Percentiles rank a stretch among this genome's conserved stretches.
Conservation (phyloP, 2,329 filamentous ascomycete species). For the Fusarium illudens region DNA sequence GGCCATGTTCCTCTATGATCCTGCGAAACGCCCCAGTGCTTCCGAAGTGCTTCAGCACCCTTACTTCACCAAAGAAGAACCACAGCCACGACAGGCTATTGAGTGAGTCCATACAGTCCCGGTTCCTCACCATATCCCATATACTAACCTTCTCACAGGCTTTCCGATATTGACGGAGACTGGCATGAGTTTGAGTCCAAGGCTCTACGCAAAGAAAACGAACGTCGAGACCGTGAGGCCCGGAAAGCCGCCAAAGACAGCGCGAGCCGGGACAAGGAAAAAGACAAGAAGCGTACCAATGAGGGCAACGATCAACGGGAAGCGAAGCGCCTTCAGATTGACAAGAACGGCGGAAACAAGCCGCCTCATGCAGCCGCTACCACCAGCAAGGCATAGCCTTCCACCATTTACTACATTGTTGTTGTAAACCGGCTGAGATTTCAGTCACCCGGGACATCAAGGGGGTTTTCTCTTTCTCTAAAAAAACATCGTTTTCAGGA, state of each 20-base stretch:
- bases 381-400: slow-evolving; percentile 17
- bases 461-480: neutral
- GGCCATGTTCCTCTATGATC: slow-evolving; percentile 91
- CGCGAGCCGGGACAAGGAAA: slow-evolving; percentile 42
- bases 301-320: slow-evolving; percentile 46
- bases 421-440: neutral
- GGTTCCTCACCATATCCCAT: neutral
- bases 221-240: slow-evolving; percentile 68
- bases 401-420: neutral
- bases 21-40: slow-evolving; percentile 81
- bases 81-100: slow-evolving; percentile 76
- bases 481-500: slow-evolving; percentile 5
- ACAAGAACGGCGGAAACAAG: slow-evolving; percentile 36
- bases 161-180: slow-evolving; percentile 85
- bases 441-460: neutral
- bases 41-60: slow-evolving; percentile 84
- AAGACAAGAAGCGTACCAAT: slow-evolving; percentile 53
- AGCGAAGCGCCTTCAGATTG: slow-evolving; percentile 47
- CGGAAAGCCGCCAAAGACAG: slow-evolving; percentile 55
- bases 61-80: slow-evolving; percentile 88
- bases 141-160: slow-evolving; percentile 57
- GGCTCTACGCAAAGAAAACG: slow-evolving; percentile 88
- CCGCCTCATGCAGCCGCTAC: slow-evolving; percentile 13
- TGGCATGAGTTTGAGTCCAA: slow-evolving; percentile 99
- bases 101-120: slow-evolving; percentile 69